Evolutionary conservation across 495 filamentous ascomycete species (phyloP), one percentile per base, ranked within the genome.

Genomic region (Cladorrhinum samala): DNA sequence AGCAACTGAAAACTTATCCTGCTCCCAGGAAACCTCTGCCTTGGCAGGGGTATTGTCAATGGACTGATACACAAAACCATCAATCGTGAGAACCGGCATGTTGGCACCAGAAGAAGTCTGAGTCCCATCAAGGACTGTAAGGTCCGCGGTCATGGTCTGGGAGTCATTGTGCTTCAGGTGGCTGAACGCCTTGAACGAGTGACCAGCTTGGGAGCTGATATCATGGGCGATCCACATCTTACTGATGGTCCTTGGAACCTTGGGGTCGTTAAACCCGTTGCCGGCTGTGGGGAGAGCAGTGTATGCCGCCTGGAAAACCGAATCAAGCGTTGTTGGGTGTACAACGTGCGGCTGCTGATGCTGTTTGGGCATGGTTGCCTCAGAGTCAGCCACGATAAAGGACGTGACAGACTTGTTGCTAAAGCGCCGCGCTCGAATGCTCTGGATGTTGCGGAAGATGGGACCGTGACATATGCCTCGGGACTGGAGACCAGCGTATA

Each of bases 271-370:
- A 1, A 19, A 9, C 0, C 21, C 38, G 11, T 33, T 57, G 9
- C 55, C 61, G 6, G 64, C 57, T 23, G 53, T 55, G 9, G 61
- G 54, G 11, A 57, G 25, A 13, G 54, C 46, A 14, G 65, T 60
- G 53, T 64, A 61, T 45, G 64, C 59, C 3, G 63, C 58, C 23
- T 75, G 72, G 20, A 74, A 64, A 0, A 75, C 60, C 0, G 63
- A 63, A 50, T 76, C 74, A 2, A 77, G 42, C 0, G 76, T 77
- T 0, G 71, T 69, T 0, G 78, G 78, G 46, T 82, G 78, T 16
- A 80, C 65, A 11, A 80, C 23, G 46, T 73, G 72, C 1, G 59
- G 57, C 11, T 58, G 66, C 51, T 76, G 66, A 51, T 68, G 74
- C 2, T 66, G 37, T 21, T 61, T 61, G 2, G 77, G 74, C 75